phyloP scores from a whole-genome alignment of 2,329 filamentous ascomycete species.

The Didymosphaeria variabile region DNA sequence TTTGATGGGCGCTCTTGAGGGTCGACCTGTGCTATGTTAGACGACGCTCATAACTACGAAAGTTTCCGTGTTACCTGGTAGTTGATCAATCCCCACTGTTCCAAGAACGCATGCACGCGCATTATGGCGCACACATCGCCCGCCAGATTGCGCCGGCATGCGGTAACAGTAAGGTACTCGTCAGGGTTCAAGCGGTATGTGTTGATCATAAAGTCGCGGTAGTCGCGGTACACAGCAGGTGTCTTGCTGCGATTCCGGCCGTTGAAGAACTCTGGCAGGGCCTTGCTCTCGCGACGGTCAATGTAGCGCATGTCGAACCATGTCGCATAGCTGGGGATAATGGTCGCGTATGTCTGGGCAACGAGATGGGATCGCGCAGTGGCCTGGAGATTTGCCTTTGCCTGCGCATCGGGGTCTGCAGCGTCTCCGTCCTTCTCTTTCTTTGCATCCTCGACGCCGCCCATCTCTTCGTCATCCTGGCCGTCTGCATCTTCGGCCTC shows the following conservation, averaged over 20 bases:
- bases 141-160: constrained; percentile 91
- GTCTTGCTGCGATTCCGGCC: constrained; percentile 98
- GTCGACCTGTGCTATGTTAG: constrained; percentile 74
- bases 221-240: constrained; percentile 96
- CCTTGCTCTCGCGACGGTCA: constrained; percentile 91
- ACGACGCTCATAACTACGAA: background rate
- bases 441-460: constrained; percentile 47
- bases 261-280: constrained; percentile 98
- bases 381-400: constrained; percentile 83
- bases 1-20: constrained; percentile 93
- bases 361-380: constrained; percentile 92
- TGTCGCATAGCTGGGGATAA: constrained; percentile 95
- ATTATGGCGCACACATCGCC: constrained; percentile 99
- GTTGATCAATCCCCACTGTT: constrained; percentile 99
- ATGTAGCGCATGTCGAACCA: constrained; percentile 99
- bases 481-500: constrained; percentile 66
- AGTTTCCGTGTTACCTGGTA: constrained; percentile 77
- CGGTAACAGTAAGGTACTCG: constrained; percentile 96
- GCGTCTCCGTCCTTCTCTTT: constrained; percentile 50
- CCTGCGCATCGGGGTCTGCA: constrained; percentile 64
- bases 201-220: constrained; percentile 99
- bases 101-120: constrained; percentile 96
- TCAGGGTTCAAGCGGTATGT: constrained; percentile 95
- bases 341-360: constrained; percentile 92
- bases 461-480: constrained; percentile 77